These are phyloP conservation scores for Oryza glaberrima DNA, from an alignment of 176 grass and related monocot species.

Conservation along the genomic window DNA sequence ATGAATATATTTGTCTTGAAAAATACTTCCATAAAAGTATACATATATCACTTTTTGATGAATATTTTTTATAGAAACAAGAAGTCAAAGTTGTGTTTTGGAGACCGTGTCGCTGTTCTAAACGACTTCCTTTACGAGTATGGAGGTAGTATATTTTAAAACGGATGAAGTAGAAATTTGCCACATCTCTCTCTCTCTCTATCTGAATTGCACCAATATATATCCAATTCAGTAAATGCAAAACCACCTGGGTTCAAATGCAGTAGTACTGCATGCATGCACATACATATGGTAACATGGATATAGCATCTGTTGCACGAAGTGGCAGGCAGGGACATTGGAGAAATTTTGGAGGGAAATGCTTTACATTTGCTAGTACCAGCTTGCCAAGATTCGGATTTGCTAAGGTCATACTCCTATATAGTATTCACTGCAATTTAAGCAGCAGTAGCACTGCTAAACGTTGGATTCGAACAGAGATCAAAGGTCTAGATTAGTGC, in stretches of 20 bases:
- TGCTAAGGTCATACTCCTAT: not conserved
- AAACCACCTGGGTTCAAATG: conserved; percentile 35
- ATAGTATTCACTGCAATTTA: no score
- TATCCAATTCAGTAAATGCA: conserved; percentile 18
- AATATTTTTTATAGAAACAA: no score
- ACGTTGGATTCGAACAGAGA: no score
- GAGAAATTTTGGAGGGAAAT: not conserved
- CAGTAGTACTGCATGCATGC: not conserved
- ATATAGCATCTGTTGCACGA: not conserved
- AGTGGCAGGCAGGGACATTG: not conserved
- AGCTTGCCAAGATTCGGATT: not conserved
- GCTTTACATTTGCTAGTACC: conserved; percentile 2
- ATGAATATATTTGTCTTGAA: no score
- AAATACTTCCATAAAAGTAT: no score
- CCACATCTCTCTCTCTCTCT: not conserved
- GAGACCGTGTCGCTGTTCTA: no score
- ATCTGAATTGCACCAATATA: conserved; percentile 12
- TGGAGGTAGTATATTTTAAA: no score
- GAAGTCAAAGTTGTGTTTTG: no score
- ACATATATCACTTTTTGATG: no score
- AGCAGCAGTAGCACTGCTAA: no score
- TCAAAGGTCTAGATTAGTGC: not conserved
- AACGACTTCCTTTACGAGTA: no score
- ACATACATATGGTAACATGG: not conserved
- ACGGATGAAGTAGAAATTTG: no score